Base-by-base conservation (phyloP, 2,329 filamentous ascomycete species). In the Thermoascus crustaceus region DNA sequence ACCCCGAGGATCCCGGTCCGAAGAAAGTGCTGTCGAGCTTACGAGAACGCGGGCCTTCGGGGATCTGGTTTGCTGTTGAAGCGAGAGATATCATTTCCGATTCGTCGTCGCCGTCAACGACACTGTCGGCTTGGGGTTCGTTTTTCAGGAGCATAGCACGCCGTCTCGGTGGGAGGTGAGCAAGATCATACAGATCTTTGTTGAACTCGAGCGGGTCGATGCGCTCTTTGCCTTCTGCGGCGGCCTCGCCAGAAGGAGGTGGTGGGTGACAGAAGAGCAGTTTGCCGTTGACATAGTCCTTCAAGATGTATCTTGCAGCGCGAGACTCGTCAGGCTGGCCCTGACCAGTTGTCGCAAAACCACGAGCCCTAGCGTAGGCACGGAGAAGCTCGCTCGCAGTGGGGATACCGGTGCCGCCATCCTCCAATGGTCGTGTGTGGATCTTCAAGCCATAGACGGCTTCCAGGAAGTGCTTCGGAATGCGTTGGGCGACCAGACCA, bases 211-310 rank as follows among this genome's bases (percentile, higher is more conserved):
- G 66, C 1, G 77, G 68, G 48, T 95, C 83, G 24, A 82, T 76
- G n/a, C 50, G 47, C 1, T 52, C 43, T 30, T 55, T 45, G 30
- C 49, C 51, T 22, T 57, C 56, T 2, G 67, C 61, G 5, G 70
- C 66, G 19, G 80, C 73, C 4, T 66, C 66, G 14, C 40, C 37
- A 6, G 42, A 37, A 2, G 43, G 34, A 0, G 88, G 88, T 0
- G 91, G 91, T 4, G 91, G 88, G 51, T 89, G 81, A 47, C 87
- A 91, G 66, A 82, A 96, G 4, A 96, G 74, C 0, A 98, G 75
- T 65, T 95, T 96, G 43, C 91, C 91, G 57, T 82, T 94, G 48
- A 98, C 91, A 54, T 96, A 98, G 65, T 98, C 91, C 60, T 98
- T 98, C 17, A 98, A 74, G 10, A 98, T 73, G 48, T 85, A 83